phyloP scores from a whole-genome alignment of 257 asterid genomes.

The Ocimum tenuiflorum region DNA sequence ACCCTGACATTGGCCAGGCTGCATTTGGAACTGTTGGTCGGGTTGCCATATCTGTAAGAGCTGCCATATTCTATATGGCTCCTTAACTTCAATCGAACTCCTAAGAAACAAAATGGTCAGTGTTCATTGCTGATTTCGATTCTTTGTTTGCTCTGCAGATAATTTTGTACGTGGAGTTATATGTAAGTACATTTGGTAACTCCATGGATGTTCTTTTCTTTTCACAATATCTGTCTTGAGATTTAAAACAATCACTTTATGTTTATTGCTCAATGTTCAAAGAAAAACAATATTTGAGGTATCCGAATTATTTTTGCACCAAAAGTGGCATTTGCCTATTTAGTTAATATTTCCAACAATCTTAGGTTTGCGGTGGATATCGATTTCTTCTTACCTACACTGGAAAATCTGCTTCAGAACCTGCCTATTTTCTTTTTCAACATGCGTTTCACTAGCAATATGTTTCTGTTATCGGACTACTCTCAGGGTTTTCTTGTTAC shows the following conservation, averaged over 20 bases:
- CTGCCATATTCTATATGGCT: neutral
- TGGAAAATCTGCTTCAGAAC: neutral
- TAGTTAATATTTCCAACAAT: neutral
- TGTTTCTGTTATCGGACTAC: too few species aligned
- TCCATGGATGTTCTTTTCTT: neutral
- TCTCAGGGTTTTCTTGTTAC: neutral
- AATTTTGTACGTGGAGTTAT: slow-evolving; percentile 72
- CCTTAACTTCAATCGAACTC: neutral
- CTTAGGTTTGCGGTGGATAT: neutral
- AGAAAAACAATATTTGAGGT: neutral
- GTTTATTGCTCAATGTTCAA: neutral
- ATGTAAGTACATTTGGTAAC: slow-evolving; percentile 52
- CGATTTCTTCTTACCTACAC: neutral
- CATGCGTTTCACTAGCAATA: neutral
- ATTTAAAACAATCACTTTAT: neutral
- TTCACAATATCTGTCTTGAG: neutral
- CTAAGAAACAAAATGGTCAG: neutral
- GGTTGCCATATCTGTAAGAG: slow-evolving; percentile 68
- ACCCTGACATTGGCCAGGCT: slow-evolving; percentile 97
- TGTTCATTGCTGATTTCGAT: slow-evolving; percentile 20
- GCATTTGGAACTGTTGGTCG: slow-evolving; percentile 91
- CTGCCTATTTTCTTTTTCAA: neutral
- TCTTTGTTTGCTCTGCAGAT: slow-evolving; percentile 54
- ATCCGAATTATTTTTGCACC: too few species aligned
- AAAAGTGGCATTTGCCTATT: too few species aligned